phyloP scores from a whole-genome alignment of 192 early-diverging fungal genomes.

The Coemansia aciculifera region DNA sequence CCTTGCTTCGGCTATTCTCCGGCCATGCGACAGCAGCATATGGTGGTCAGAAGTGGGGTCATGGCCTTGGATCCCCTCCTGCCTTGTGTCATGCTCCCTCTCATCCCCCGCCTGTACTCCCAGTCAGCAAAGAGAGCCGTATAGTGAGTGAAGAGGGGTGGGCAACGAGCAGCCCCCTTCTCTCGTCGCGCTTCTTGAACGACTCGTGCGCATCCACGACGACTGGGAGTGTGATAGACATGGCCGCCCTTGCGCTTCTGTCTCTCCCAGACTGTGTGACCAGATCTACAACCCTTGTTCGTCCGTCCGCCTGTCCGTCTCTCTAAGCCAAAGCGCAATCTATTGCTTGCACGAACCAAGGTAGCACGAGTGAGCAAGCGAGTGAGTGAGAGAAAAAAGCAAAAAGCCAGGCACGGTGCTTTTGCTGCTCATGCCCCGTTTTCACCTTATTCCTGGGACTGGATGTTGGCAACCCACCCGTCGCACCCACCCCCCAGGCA shows the following conservation, averaged over 20 bases:
- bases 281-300: not conserved
- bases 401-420: not conserved
- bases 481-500: constrained; percentile 11
- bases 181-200: not conserved
- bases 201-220: not conserved
- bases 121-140: not conserved
- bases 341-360: not conserved
- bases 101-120: not conserved
- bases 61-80: not conserved
- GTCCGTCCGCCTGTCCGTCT: not conserved
- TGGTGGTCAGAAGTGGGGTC: not conserved
- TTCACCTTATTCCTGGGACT: constrained; percentile 1
- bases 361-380: not conserved
- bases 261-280: not conserved
- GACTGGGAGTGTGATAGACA: not conserved
- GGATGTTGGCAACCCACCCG: constrained; percentile 10
- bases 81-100: not conserved
- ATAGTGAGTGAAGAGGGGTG: not conserved
- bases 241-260: not conserved
- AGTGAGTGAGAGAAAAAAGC: not conserved
- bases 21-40: not conserved
- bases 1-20: not conserved
- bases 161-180: not conserved
- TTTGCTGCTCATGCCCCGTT: not conserved
- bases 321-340: not conserved